Conservation (phyloP, 2,329 filamentous ascomycete species). For the Podosphaera xanthii region DNA sequence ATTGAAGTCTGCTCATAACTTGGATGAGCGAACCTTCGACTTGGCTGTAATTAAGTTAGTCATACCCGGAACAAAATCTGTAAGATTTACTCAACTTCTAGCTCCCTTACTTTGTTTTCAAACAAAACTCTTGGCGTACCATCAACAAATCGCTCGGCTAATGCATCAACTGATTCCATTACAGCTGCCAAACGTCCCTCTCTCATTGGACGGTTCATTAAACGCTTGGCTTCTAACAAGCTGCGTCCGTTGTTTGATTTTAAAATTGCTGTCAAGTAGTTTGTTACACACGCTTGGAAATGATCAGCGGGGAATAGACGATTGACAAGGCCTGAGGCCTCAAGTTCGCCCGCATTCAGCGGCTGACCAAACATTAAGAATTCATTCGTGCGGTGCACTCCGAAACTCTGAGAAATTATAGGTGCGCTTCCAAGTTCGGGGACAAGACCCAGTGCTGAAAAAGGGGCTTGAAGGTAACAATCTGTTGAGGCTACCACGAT, state of each 20-base stretch:
- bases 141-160: conserved; percentile 25
- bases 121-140: conserved; percentile 23
- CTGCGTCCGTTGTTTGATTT: conserved; percentile 25
- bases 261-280: conserved; percentile 22
- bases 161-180: conserved; percentile 23
- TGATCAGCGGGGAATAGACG: conserved; percentile 20
- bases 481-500: conserved; percentile 23
- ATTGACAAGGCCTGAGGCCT: conserved; percentile 23
- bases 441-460: conserved; percentile 24
- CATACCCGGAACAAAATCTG: background rate
- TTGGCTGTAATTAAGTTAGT: background rate
- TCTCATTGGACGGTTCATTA: conserved; percentile 24
- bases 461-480: conserved; percentile 25
- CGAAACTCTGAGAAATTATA: conserved; percentile 24
- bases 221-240: conserved; percentile 28
- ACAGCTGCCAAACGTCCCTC: conserved; percentile 23
- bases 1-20: background rate
- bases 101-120: conserved; percentile 18
- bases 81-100: conserved; percentile 10
- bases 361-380: conserved; percentile 28
- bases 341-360: conserved; percentile 20
- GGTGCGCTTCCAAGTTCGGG: conserved; percentile 25
- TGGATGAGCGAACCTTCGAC: background rate
- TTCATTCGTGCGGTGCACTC: conserved; percentile 26
- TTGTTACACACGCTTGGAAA: conserved; percentile 21